These are phyloP conservation scores for Thielaviopsis cerberus DNA, from an alignment of 2,329 filamentous ascomycete genomes.

Conservation along the genomic window DNA sequence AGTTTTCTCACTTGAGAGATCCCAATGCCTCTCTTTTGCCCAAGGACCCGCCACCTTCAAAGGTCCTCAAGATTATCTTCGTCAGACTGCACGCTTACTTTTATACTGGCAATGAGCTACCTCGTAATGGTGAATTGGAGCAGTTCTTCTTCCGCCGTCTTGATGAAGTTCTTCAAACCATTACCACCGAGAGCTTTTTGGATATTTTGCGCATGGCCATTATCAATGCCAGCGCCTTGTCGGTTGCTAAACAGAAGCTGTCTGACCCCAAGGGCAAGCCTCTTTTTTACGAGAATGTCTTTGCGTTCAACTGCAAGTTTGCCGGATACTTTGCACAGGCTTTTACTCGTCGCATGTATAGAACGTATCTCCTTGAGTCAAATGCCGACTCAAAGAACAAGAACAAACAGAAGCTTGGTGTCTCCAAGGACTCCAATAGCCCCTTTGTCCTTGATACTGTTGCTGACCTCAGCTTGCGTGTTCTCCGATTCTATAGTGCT, in stretches of 20 bases:
- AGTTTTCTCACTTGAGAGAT: conserved; percentile 39
- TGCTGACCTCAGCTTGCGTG: conserved; percentile 10
- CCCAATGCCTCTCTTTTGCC: conserved; percentile 19
- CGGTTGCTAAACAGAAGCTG: conserved; percentile 41
- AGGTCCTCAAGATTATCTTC: conserved; percentile 62
- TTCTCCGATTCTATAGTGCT: conserved; percentile 12
- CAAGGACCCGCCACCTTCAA: conserved; percentile 24
- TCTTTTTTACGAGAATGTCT: conserved; percentile 7
- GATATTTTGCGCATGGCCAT: conserved; percentile 38
- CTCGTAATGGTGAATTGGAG: conserved; percentile 64
- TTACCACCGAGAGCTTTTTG: neutral
- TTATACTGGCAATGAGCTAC: conserved; percentile 57
- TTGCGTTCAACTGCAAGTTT: conserved; percentile 7
- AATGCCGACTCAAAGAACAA: neutral
- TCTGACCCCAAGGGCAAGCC: conserved; percentile 21
- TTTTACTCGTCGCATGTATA: conserved; percentile 7
- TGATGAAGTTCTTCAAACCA: conserved; percentile 19
- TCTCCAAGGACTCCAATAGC: conserved; percentile 11
- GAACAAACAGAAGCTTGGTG: conserved; percentile 22
- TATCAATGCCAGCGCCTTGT: conserved; percentile 71
- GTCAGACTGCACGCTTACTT: conserved; percentile 70
- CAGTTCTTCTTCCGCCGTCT: conserved; percentile 67
- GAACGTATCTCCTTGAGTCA: conserved; percentile 1
- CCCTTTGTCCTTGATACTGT: neutral
- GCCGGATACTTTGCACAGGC: conserved; percentile 6